Percentiles rank a stretch among this genome's conserved stretches.
These are phyloP conservation scores for Cucurbita ficifolia DNA, from an alignment of 306 rosid genomes.

Conservation along the genomic window DNA sequence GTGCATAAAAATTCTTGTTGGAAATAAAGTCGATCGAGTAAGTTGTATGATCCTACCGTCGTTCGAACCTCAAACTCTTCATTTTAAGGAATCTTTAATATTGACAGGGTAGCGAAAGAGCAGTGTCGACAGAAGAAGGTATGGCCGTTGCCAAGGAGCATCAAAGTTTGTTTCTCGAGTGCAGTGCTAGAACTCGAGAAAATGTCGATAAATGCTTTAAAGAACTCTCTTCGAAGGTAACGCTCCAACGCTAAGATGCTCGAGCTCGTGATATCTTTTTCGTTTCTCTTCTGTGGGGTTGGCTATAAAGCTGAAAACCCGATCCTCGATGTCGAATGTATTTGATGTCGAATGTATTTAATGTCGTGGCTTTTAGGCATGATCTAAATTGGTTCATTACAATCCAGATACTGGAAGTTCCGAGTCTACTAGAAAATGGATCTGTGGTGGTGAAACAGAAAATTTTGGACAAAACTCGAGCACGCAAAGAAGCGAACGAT, in stretches of 20 bases:
- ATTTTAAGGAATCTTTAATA: not conserved
- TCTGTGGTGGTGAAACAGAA: conserved; percentile 28
- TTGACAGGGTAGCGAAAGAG: conserved; percentile 46
- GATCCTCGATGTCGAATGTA: not conserved
- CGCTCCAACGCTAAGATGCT: not conserved
- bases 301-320: not conserved
- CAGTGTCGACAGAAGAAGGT: conserved; percentile 53
- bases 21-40: conserved; percentile 91
- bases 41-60: not conserved
- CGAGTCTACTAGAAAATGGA: conserved; percentile 56
- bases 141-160: conserved; percentile 56
- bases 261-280: no score
- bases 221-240: conserved; percentile 48
- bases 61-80: not conserved
- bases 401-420: conserved; percentile 47
- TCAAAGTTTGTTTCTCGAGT: conserved; percentile 46
- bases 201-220: conserved; percentile 53
- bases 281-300: no score
- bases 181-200: conserved; percentile 56
- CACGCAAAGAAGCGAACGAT: conserved; percentile 14
- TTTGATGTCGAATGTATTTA: no score
- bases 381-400: not conserved
- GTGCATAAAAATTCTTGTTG: conserved; percentile 69
- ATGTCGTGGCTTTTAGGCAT: not conserved
- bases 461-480: conserved; percentile 27